A percentile compares a stretch with the other conserved stretches of the same genome.
These are phyloP conservation scores for Phaffomyces antillensis DNA, from an alignment of 805 yeast genomes.

Conservation along the genomic window DNA sequence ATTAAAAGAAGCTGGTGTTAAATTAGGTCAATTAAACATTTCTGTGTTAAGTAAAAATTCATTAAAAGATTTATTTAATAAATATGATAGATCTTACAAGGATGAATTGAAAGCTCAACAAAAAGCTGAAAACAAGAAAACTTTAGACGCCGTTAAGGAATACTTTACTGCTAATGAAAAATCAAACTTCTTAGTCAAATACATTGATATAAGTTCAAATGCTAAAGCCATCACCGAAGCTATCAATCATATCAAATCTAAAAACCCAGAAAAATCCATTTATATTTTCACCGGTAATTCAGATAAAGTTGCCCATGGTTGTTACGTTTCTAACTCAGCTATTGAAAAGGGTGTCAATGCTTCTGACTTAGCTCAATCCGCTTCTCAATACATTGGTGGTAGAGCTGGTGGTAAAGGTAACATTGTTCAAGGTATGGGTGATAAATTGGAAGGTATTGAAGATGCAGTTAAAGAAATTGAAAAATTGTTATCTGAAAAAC, in stretches of 20 bases:
- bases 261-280: slow-evolving; percentile 64
- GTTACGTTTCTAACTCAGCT: slow-evolving; percentile 72
- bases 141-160: slow-evolving; percentile 66
- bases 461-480: slow-evolving; percentile 70
- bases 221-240: slow-evolving; percentile 96
- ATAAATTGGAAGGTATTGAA: slow-evolving; percentile 58
- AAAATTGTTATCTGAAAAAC: slow-evolving; percentile 52
- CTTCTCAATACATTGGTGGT: slow-evolving; percentile 78
- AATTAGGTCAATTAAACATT: slow-evolving; percentile 73
- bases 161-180: slow-evolving; percentile 52
- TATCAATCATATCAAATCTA: slow-evolving; percentile 72
- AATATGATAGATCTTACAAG: slow-evolving; percentile 78
- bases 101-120: slow-evolving; percentile 84
- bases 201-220: slow-evolving; percentile 66
- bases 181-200: slow-evolving; percentile 56
- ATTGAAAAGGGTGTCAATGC: slow-evolving; percentile 67
- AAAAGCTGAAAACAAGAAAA: slow-evolving; percentile 79
- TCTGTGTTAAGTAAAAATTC: slow-evolving; percentile 75
- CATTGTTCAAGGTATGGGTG: slow-evolving; percentile 95
- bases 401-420: slow-evolving; percentile 98
- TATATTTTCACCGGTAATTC: slow-evolving; percentile 71
- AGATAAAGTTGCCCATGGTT: slow-evolving; percentile 90
- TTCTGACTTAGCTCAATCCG: slow-evolving; percentile 65
- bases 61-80: slow-evolving; percentile 65
- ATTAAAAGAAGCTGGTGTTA: slow-evolving; percentile 78